A percentile compares a stretch with the other conserved stretches of the same genome.
Evolutionary conservation across 2,329 filamentous ascomycete genomes (phyloP).

Genomic region (Myriosclerotinia curreyana): DNA sequence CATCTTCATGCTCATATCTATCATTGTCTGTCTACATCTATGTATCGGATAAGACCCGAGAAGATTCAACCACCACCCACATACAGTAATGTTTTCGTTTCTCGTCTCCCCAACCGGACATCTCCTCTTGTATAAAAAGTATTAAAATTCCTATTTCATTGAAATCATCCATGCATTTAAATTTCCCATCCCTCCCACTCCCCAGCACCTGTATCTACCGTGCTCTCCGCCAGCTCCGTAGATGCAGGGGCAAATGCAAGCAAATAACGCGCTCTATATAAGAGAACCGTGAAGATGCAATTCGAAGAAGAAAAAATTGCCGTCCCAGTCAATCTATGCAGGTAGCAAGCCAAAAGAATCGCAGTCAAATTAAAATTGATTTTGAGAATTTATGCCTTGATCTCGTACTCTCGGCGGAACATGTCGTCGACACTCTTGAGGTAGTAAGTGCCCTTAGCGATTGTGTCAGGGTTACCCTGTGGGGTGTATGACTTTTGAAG

Average conservation of each 20-base stretch:
- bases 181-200: neutral
- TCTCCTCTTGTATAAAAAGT: conserved; percentile 1
- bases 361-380: conserved; percentile 11
- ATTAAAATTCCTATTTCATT: conserved; percentile 7
- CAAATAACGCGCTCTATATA: conserved; percentile 11
- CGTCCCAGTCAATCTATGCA: conserved; percentile 11
- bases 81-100: neutral
- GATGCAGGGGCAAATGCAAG: conserved; percentile 13
- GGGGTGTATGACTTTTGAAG: conserved; percentile 77
- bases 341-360: neutral
- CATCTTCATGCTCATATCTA: conserved; percentile 2
- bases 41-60: neutral
- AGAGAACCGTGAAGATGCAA: conserved; percentile 11
- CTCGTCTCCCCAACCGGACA: neutral
- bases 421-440: conserved; percentile 77
- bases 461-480: conserved; percentile 62
- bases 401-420: conserved; percentile 75
- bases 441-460: conserved; percentile 70
- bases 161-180: conserved; percentile 4
- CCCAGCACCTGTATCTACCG: neutral
- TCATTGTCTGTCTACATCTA: conserved; percentile 10
- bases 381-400: conserved; percentile 59
- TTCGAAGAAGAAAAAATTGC: neutral
- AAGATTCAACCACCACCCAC: neutral
- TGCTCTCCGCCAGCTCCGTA: neutral